Conservation (phyloP, 1,284 basidiomycete genomes). For the Stygiomarasmius scandens region DNA sequence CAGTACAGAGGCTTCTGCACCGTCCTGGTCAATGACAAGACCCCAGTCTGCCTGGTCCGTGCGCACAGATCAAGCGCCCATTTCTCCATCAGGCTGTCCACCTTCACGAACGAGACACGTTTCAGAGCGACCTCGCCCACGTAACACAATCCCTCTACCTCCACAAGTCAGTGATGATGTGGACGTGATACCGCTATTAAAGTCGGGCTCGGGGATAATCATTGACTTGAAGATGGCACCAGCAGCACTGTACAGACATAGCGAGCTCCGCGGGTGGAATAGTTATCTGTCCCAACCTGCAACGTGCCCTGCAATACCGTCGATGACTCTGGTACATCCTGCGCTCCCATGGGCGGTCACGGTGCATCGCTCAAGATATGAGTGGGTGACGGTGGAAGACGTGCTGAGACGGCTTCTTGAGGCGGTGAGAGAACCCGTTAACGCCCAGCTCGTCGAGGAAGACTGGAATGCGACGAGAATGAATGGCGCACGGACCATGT, state of each 20-base stretch:
- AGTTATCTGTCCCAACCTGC: slow-evolving; percentile 1
- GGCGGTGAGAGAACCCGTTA: neutral
- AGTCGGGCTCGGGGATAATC: neutral
- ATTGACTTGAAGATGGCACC: neutral
- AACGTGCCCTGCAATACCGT: slow-evolving; percentile 14
- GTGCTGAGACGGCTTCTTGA: neutral
- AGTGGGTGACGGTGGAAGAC: slow-evolving; percentile 11
- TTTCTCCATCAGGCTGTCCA: neutral
- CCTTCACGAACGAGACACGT: neutral
- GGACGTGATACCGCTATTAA: neutral
- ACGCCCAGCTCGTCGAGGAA: neutral
- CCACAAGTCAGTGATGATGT: neutral
- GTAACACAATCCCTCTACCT: neutral
- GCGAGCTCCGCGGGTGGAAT: neutral
- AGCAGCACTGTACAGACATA: neutral
- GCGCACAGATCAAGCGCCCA: neutral
- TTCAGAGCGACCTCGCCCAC: neutral
- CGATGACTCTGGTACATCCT: slow-evolving; percentile 11
- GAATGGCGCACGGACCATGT: neutral
- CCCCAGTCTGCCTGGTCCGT: neutral
- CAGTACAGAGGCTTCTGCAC: neutral
- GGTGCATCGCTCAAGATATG: slow-evolving; percentile 8
- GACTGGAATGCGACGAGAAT: neutral
- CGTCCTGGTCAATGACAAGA: neutral
- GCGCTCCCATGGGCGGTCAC: slow-evolving; percentile 12